Evolutionary conservation across 164 flowering plant genomes (phyloP), one percentile per base, ranked within the genome.

Genomic region (Protea cynaroides): DNA sequence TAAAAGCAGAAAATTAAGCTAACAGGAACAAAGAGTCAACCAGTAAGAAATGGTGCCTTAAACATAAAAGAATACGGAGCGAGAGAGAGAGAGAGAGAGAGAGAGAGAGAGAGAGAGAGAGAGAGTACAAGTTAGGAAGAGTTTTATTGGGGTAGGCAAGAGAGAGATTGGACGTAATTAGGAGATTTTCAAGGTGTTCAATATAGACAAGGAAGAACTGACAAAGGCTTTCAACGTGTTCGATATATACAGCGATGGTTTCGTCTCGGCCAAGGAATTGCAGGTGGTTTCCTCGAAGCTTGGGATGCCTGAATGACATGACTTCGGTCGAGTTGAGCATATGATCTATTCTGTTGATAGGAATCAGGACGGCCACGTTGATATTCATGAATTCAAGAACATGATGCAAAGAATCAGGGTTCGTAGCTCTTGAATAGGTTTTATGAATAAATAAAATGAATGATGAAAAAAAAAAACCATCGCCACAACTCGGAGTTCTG

Each of bases 161-260:
- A n/a, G n/a, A n/a, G n/a, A n/a, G n/a, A n/a, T n/a, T n/a, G n/a
- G n/a, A n/a, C n/a, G n/a, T n/a, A n/a, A n/a, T n/a, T n/a, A n/a
- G n/a, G n/a, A n/a, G n/a, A n/a, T n/a, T n/a, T n/a, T n/a, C n/a
- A n/a, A n/a, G n/a, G n/a, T n/a, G n/a, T n/a, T n/a, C n/a, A n/a
- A n/a, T n/a, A n/a, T n/a, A n/a, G 86, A 76, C 66, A 88, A 89
- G 52, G 63, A 75, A 9, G 97, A 91, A 62, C 76, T 89, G 24
- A 15, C 71, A 11, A 96, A 91, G 74, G 96, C 97, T 15, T 91
- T 91, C 69, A 89, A 87, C 77, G 97, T 88, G 67, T 91, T 91
- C 76, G 96, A 89, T 56, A 89, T 79, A 72, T 85, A 91, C 53
- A 93, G 93, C 0, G 96, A 91, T 56, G 97, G 97, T 12, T 86